These are phyloP conservation scores for Sporobolomyces pararoseus DNA, from an alignment of 768 basidiomycete species.

Conservation along the genomic window DNA sequence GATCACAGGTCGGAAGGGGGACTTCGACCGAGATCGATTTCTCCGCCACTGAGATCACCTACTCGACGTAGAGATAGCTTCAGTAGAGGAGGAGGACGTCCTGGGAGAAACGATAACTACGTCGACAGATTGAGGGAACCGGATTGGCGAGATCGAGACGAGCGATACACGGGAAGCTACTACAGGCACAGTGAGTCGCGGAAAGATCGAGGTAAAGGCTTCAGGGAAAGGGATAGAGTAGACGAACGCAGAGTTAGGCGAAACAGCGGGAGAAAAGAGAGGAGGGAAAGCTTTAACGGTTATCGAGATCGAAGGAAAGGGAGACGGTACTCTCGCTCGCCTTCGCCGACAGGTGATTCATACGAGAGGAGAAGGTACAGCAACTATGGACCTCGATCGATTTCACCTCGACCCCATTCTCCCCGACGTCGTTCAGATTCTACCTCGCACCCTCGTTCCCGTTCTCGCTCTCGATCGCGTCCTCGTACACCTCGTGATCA, in stretches of 20 bases:
- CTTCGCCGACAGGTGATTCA: not conserved
- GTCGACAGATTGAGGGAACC: conserved; percentile 5
- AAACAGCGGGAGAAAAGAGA: not conserved
- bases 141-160: conserved; percentile 32
- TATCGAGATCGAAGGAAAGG: not conserved
- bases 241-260: conserved; percentile 1
- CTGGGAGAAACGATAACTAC: not conserved
- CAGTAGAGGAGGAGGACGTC: not conserved
- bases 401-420: not conserved
- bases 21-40: conserved; percentile 1
- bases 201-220: not conserved
- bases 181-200: conserved; percentile 11
- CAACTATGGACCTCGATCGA: not conserved
- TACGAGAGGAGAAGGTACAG: not conserved
- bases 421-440: no score
- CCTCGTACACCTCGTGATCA: no score
- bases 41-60: conserved; percentile 1
- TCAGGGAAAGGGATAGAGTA: not conserved
- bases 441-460: not conserved
- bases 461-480: not conserved
- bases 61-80: not conserved
- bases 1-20: not conserved
- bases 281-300: conserved; percentile 10
- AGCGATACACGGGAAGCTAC: conserved; percentile 23
- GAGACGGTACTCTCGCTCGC: not conserved